Conservation (phyloP, 2,329 filamentous ascomycete genomes). For the Clarireedia monteithiana region DNA sequence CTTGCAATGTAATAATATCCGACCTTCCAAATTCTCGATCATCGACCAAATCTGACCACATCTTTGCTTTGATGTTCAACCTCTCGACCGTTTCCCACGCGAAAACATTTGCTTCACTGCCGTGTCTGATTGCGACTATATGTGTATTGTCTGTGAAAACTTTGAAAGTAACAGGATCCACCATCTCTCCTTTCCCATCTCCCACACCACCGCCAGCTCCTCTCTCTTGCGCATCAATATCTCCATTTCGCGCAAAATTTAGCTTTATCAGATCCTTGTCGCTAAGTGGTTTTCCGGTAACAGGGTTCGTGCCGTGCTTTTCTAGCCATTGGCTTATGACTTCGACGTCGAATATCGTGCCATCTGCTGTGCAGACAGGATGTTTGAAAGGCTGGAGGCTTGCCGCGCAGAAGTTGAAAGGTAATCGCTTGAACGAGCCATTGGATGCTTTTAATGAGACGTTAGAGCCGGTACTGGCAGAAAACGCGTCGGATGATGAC, state of each 20-base stretch:
- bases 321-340: conserved; percentile 92
- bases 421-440: conserved; percentile 75
- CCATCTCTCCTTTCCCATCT: conserved; percentile 65
- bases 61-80: conserved; percentile 93
- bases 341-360: conserved; percentile 90
- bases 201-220: conserved; percentile 44
- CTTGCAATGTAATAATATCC: conserved; percentile 93
- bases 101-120: conserved; percentile 87
- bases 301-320: conserved; percentile 87
- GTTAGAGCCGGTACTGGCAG: conserved; percentile 67
- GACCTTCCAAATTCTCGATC: conserved; percentile 80
- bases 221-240: conserved; percentile 43
- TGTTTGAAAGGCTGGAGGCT: conserved; percentile 93
- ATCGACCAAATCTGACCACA: conserved; percentile 85
- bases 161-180: conserved; percentile 96
- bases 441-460: conserved; percentile 50
- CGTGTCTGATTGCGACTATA: conserved; percentile 76
- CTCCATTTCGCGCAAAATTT: conserved; percentile 85
- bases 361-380: conserved; percentile 81
- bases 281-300: conserved; percentile 71
- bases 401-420: conserved; percentile 96
- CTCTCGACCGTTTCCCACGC: conserved; percentile 91
- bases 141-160: conserved; percentile 98
- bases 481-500: conserved; percentile 84
- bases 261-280: conserved; percentile 82